These are phyloP conservation scores for Cladophialophora chaetospira DNA, from an alignment of 2,329 filamentous ascomycete genomes.

Conservation along the genomic window DNA sequence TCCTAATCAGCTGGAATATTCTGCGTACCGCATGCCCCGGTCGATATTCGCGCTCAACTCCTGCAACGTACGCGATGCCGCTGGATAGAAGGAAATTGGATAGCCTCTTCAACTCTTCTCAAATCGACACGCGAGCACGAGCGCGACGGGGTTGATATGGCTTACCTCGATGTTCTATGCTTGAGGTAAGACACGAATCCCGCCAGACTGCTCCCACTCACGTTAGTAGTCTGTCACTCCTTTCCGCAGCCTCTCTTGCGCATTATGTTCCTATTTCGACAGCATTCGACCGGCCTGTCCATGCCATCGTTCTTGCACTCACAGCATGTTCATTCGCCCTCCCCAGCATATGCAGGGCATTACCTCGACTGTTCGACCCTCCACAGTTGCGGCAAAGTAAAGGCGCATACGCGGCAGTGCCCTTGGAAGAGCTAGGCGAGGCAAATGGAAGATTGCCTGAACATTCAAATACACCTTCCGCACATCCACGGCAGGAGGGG, in stretches of 20 bases:
- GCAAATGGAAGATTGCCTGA: slow-evolving; percentile 12
- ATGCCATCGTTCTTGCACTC: slow-evolving; percentile 46
- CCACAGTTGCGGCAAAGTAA: slow-evolving; percentile 1
- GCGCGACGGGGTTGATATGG: slow-evolving; percentile 8
- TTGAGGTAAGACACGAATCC: slow-evolving; percentile 11
- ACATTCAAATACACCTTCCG: slow-evolving; percentile 1
- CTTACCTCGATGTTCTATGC: slow-evolving; percentile 16
- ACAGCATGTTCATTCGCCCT: slow-evolving; percentile 44
- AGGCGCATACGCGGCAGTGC: slow-evolving; percentile 18
- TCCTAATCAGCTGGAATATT: too few relatives aligned
- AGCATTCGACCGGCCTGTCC: slow-evolving; percentile 50
- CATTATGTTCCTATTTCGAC: slow-evolving; percentile 43
- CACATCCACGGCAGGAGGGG: slow-evolving; percentile 4
- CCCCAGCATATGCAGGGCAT: slow-evolving; percentile 41
- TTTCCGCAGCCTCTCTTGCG: slow-evolving; percentile 40
- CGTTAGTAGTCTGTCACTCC: slow-evolving; percentile 33
- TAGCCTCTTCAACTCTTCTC: not conserved
- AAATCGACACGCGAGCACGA: not conserved
- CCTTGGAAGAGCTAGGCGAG: slow-evolving; percentile 20
- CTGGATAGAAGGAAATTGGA: slow-evolving; percentile 10
- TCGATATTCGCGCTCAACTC: not conserved
- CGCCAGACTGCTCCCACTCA: slow-evolving; percentile 8
- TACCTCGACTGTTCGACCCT: slow-evolving; percentile 33
- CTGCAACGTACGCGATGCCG: slow-evolving; percentile 16
- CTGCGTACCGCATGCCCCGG: not conserved